Evolutionary conservation across 2,329 filamentous ascomycete species (phyloP), one percentile per base, ranked within the genome.

Genomic region (Epichloe scottii): DNA sequence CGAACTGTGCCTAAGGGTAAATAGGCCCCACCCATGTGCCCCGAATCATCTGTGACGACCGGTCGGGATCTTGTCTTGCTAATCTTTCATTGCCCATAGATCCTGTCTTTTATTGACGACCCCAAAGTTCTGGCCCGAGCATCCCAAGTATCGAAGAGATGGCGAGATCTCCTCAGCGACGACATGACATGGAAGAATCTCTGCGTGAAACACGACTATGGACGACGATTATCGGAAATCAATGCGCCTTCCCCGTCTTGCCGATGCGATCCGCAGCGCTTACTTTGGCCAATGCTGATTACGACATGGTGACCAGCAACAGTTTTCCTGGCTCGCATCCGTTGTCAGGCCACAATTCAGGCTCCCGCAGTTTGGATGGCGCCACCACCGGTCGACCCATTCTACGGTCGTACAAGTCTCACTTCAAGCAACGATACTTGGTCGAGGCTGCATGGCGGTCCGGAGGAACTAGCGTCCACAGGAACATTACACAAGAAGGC

Each of bases 171-270:
- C 7, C 76, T 98, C 47, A 91, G 86, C 63, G 93, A 98, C 66
- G 93, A 98, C 66, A 90, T 96, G 70, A 95, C 93, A 1, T 98
- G 93, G 93, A 96, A 95, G 72, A 89, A 93, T 55, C 77, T 98
- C 19, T 97, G 91, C 65, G 89, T 94, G 57, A 96, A 95, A 69
- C 91, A 95, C 66, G 89, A 93, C 55, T 98, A 95, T 66, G 81
- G 68, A 67, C 74, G 78, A 42, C 72, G 75, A 52, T 65, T 79
- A 49, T 81, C 78, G 15, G 76, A 79, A 54, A 71, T 74, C 30
- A 66, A 69, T 15, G 64, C 62, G 51, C 63, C 59, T 35, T 66
- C 42, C 62, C 58, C n/a, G 58, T 57, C 47, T 55, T 57, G 23
- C 61, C 62, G 14, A 60, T 57, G 26, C 65, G 61, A 50, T 59